phyloP scores from a whole-genome alignment of 225 moss, liverwort and hornwort species.

The Physcomitrellopsis africana region DNA sequence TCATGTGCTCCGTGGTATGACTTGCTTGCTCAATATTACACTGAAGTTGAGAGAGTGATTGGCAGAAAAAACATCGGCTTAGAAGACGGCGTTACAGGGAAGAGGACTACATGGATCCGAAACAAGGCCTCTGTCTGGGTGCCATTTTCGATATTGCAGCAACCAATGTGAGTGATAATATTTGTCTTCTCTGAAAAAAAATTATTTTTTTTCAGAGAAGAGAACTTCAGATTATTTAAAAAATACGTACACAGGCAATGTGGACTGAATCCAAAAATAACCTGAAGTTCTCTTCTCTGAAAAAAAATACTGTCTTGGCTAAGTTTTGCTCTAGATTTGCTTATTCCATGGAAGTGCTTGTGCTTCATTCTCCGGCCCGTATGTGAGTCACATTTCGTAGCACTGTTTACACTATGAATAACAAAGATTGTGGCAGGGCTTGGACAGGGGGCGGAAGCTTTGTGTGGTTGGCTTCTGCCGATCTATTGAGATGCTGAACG shows the following conservation, averaged over 20 bases:
- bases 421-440: constrained; percentile 58
- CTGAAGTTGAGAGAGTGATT: constrained; percentile 33
- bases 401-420: constrained; percentile 1
- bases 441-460: constrained; percentile 93
- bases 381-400: not conserved
- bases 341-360: constrained; percentile 2
- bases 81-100: constrained; percentile 81
- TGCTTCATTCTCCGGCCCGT: not conserved
- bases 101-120: constrained; percentile 99
- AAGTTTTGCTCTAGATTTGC: constrained; percentile 13
- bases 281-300: no score
- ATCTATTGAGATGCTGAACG: constrained; percentile 96
- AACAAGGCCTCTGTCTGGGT: constrained; percentile 95
- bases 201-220: no score
- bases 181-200: no score
- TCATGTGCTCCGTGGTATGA: not conserved
- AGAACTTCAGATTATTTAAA: no score
- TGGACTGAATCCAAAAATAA: no score
- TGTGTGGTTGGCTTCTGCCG: constrained; percentile 97
- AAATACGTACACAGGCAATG: no score
- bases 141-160: constrained; percentile 97
- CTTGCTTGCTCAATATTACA: not conserved
- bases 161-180: constrained; percentile 76
- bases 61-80: constrained; percentile 74
- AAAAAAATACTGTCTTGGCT: no score